Evolutionary conservation across 2,329 filamentous ascomycete genomes (phyloP).

Genomic region (Metarhizium robertsii): DNA sequence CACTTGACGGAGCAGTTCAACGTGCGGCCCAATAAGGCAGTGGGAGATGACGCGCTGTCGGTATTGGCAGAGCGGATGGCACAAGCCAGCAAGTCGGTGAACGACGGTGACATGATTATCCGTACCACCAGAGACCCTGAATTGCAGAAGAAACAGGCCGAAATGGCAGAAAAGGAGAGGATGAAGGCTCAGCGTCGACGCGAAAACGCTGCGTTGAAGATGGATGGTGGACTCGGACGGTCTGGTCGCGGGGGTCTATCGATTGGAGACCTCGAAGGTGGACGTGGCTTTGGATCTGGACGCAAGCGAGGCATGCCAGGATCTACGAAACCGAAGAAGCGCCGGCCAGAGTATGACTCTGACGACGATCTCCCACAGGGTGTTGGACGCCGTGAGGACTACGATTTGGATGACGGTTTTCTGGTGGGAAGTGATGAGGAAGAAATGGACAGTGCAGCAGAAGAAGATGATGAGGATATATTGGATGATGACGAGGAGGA

Average conservation of each 20-base stretch:
- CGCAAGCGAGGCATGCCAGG: slow-evolving; percentile 46
- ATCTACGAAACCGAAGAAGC: slow-evolving; percentile 40
- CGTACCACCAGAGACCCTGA: slow-evolving; percentile 66
- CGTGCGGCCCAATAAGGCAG: slow-evolving; percentile 56
- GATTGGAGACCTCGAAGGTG: slow-evolving; percentile 60
- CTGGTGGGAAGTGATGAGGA: slow-evolving; percentile 69
- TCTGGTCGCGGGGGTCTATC: slow-evolving; percentile 50
- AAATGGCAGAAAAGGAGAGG: slow-evolving; percentile 65
- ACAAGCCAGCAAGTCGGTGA: slow-evolving; percentile 47
- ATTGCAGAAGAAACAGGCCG: slow-evolving; percentile 62
- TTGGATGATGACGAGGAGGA: slow-evolving; percentile 46
- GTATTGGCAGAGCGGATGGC: slow-evolving; percentile 59
- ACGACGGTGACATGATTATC: slow-evolving; percentile 56
- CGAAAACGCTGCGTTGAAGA: slow-evolving; percentile 57
- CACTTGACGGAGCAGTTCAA: slow-evolving; percentile 67
- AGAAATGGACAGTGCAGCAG: slow-evolving; percentile 49
- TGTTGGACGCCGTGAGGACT: slow-evolving; percentile 58
- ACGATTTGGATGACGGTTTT: slow-evolving; percentile 73
- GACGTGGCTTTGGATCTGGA: slow-evolving; percentile 37
- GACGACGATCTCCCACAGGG: slow-evolving; percentile 62
- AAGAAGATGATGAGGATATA: slow-evolving; percentile 54
- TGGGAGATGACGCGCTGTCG: slow-evolving; percentile 63
- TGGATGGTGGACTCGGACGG: slow-evolving; percentile 46
- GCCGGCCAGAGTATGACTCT: slow-evolving; percentile 61
- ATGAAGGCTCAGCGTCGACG: slow-evolving; percentile 55